Evolutionary conservation across 2,329 filamentous ascomycete species (phyloP).

Genomic region (Botrytis fabae): DNA sequence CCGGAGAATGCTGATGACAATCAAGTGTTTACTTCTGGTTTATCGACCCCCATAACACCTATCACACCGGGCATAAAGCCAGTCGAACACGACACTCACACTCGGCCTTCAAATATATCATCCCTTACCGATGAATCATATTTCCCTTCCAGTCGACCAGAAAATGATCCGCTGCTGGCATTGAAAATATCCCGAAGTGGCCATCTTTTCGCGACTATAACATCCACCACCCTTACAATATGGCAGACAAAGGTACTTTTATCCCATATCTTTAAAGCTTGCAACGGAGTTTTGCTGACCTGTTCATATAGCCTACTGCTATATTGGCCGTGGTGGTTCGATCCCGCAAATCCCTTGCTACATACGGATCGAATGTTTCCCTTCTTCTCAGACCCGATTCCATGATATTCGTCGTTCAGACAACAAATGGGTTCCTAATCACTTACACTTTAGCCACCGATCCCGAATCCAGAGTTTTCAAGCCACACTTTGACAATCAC

Average conservation of each 20-base stretch:
- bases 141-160: conserved; percentile 27
- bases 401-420: conserved; percentile 88
- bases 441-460: conserved; percentile 92
- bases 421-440: conserved; percentile 81
- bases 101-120: conserved; percentile 26
- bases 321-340: conserved; percentile 83
- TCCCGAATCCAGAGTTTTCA: conserved; percentile 78
- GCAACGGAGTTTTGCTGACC: conserved; percentile 16
- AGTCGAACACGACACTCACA: conserved; percentile 55
- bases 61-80: conserved; percentile 59
- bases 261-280: background rate
- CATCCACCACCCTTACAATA: conserved; percentile 79
- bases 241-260: conserved; percentile 87
- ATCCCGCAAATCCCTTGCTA: conserved; percentile 74
- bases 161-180: conserved; percentile 68
- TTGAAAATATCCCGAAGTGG: conserved; percentile 77
- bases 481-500: conserved; percentile 72
- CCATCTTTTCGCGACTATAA: conserved; percentile 85
- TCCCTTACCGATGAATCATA: conserved; percentile 26
- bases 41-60: conserved; percentile 54
- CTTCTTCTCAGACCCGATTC: conserved; percentile 88
- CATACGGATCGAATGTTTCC: conserved; percentile 82
- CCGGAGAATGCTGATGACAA: conserved; percentile 37
- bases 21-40: conserved; percentile 28
- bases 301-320: conserved; percentile 69